Percentiles rank a stretch among this genome's conserved stretches.
Evolutionary conservation across 345 rosid genomes (phyloP).

Genomic region (Syzygium oleosum): DNA sequence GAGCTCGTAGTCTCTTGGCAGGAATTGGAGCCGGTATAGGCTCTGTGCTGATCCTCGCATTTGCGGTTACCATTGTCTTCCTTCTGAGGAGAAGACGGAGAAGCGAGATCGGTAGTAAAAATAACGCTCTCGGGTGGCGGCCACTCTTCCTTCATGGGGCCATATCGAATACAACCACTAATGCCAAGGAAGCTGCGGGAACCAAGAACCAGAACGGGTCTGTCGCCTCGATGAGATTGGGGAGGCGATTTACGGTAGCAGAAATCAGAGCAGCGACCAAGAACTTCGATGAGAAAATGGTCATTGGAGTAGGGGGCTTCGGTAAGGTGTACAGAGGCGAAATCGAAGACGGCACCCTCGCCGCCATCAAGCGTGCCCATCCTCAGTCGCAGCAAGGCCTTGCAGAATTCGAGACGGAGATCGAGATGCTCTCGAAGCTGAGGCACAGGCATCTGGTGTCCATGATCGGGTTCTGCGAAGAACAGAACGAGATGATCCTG

Average conservation of each 20-base stretch:
- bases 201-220: constrained; percentile 22
- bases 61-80: constrained; percentile 11
- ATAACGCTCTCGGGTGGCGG: constrained; percentile 44
- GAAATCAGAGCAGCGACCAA: constrained; percentile 76
- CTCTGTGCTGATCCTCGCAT: constrained; percentile 27
- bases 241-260: constrained; percentile 55
- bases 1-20: constrained; percentile 39
- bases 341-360: constrained; percentile 61
- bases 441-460: constrained; percentile 90
- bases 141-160: constrained; percentile 51
- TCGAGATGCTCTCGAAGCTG: constrained; percentile 80
- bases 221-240: constrained; percentile 30
- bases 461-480: constrained; percentile 85
- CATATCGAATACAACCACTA: constrained; percentile 28
- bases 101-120: constrained; percentile 30
- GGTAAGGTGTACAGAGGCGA: constrained; percentile 86
- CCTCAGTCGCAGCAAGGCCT: constrained; percentile 94
- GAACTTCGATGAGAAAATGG: constrained; percentile 67
- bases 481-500: constrained; percentile 84
- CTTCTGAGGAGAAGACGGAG: constrained; percentile 33
- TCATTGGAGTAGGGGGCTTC: constrained; percentile 83
- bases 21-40: constrained; percentile 50
- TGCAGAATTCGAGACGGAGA: constrained; percentile 80
- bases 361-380: constrained; percentile 80
- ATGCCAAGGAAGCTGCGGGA: constrained; percentile 46